phyloP scores from a whole-genome alignment of 2,329 filamentous ascomycete genomes.

The Calonectria pseudoturangicola region DNA sequence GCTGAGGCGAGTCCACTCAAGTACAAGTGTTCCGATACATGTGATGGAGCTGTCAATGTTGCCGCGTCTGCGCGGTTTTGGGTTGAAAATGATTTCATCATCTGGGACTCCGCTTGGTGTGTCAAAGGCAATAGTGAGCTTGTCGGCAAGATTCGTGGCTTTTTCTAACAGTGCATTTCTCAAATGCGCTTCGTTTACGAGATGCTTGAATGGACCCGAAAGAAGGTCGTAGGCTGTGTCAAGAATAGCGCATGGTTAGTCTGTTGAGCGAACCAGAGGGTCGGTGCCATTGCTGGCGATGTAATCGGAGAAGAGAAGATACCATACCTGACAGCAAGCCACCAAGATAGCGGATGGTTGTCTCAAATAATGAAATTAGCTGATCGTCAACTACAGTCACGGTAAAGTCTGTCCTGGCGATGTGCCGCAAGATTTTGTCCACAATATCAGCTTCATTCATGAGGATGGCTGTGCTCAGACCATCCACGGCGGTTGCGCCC shows the following conservation, averaged over 20 bases:
- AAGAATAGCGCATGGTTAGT: not conserved
- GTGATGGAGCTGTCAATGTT: conserved; percentile 49
- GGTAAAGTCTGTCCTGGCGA: conserved; percentile 44
- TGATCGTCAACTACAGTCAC: conserved; percentile 29
- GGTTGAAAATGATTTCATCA: conserved; percentile 48
- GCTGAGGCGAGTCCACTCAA: conserved; percentile 48
- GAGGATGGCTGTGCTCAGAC: conserved; percentile 46
- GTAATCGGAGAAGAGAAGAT: not conserved
- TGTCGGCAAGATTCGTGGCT: conserved; percentile 39
- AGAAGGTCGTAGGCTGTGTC: conserved; percentile 44
- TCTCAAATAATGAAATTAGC: conserved; percentile 44
- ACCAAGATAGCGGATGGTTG: conserved; percentile 48
- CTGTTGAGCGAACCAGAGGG: accelerated
- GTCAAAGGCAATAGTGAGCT: conserved; percentile 47
- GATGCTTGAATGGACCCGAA: conserved; percentile 41
- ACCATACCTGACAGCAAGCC: conserved; percentile 41
- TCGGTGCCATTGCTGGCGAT: not conserved
- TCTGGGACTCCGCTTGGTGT: conserved; percentile 47
- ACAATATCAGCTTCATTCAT: conserved; percentile 45
- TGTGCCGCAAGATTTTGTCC: conserved; percentile 44
- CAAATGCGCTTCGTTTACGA: conserved; percentile 5
- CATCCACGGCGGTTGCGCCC: conserved; percentile 49
- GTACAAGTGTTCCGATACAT: conserved; percentile 43
- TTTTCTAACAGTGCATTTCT: conserved; percentile 12
- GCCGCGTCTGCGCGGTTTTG: conserved; percentile 7